Conservation (phyloP, 208 protist species). For the Trypanosoma boissoni region DNA sequence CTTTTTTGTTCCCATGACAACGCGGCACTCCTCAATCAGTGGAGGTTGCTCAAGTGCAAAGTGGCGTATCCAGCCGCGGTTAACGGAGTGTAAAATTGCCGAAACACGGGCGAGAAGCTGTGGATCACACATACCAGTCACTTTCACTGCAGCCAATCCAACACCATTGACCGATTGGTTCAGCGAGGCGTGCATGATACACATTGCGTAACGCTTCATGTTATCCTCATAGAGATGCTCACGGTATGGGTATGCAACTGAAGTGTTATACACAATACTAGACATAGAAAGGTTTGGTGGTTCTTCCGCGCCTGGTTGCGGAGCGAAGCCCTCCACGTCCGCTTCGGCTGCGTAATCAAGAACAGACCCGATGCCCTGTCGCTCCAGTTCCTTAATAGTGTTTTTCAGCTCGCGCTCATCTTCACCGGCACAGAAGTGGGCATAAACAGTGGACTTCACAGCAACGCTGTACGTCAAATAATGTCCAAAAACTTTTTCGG, state of each 20-base stretch:
- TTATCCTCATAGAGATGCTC: slow-evolving; percentile 84
- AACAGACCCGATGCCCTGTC: slow-evolving; percentile 84
- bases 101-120: slow-evolving; percentile 88
- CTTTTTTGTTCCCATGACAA: slow-evolving; percentile 69
- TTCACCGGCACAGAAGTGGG: slow-evolving; percentile 94
- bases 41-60: slow-evolving; percentile 70
- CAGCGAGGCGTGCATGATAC: slow-evolving; percentile 82
- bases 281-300: slow-evolving; percentile 72
- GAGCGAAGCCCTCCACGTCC: slow-evolving; percentile 73
- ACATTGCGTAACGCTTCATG: slow-evolving; percentile 91
- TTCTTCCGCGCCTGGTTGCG: slow-evolving; percentile 44
- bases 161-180: slow-evolving; percentile 53
- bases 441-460: slow-evolving; percentile 91
- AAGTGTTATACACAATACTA: slow-evolving; percentile 46
- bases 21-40: slow-evolving; percentile 85
- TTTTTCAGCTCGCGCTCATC: slow-evolving; percentile 80
- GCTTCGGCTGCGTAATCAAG: slow-evolving; percentile 96
- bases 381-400: slow-evolving; percentile 67
- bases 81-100: slow-evolving; percentile 84
- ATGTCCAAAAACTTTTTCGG: slow-evolving; percentile 68
- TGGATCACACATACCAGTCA: slow-evolving; percentile 91
- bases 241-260: slow-evolving; percentile 68
- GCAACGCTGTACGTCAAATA: slow-evolving; percentile 71
- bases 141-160: slow-evolving; percentile 88
- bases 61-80: slow-evolving; percentile 73